phyloP scores from a whole-genome alignment of 306 rosid species.

The Canavalia gladiata region DNA sequence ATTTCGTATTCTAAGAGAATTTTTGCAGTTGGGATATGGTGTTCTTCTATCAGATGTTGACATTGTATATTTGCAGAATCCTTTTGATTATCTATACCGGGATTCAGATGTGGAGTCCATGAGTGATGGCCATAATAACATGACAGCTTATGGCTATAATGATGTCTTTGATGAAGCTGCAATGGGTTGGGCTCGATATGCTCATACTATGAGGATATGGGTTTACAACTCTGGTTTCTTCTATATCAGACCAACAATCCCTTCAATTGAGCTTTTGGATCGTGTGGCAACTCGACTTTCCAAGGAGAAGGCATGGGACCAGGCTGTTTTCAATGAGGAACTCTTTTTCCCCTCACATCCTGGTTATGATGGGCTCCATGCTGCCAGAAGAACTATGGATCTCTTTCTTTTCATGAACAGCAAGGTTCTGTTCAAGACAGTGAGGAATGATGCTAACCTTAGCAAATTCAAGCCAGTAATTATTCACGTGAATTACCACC shows the following conservation, averaged over 20 bases:
- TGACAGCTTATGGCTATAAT: slow-evolving; percentile 82
- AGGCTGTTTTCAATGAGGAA: slow-evolving; percentile 96
- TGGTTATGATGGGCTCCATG: slow-evolving; percentile 85
- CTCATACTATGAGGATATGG: slow-evolving; percentile 96
- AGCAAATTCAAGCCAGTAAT: slow-evolving; percentile 83
- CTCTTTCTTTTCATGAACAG: slow-evolving; percentile 87
- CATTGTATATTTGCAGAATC: slow-evolving; percentile 92
- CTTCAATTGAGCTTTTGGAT: slow-evolving; percentile 89
- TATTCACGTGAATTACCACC: slow-evolving; percentile 89
- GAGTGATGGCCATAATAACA: slow-evolving; percentile 91
- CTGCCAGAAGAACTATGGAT: slow-evolving; percentile 91
- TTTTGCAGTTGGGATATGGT: slow-evolving; percentile 86
- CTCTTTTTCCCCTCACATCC: slow-evolving; percentile 86
- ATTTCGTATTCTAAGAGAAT: slow-evolving; percentile 86
- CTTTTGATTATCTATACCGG: slow-evolving; percentile 73
- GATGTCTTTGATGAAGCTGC: slow-evolving; percentile 81
- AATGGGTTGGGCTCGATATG: slow-evolving; percentile 96
- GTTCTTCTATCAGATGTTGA: slow-evolving; percentile 96
- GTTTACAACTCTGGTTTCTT: slow-evolving; percentile 95
- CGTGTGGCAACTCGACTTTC: slow-evolving; percentile 88
- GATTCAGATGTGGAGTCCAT: slow-evolving; percentile 95
- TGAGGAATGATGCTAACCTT: slow-evolving; percentile 73
- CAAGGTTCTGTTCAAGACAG: slow-evolving; percentile 87
- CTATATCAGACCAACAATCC: slow-evolving; percentile 87
- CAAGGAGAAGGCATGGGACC: slow-evolving; percentile 82